Conservation (phyloP, 2,329 filamentous ascomycete species). For the Periconia macrospinosa region DNA sequence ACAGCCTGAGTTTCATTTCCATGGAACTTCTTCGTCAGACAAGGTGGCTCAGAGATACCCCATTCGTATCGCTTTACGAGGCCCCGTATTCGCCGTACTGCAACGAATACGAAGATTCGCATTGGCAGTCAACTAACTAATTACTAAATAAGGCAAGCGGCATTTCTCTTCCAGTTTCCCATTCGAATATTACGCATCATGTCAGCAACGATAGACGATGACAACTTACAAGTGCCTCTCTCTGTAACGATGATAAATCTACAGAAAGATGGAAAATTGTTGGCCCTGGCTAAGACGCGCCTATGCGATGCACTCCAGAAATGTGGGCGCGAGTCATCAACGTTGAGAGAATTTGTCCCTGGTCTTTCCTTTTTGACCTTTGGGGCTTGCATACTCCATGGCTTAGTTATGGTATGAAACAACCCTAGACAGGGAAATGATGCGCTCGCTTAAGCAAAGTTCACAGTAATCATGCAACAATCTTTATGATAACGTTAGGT, state of each 20-base stretch:
- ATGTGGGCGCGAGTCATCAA: not conserved
- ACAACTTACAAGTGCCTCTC: conserved; percentile 16
- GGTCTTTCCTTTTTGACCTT: not conserved
- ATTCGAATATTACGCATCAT: conserved; percentile 19
- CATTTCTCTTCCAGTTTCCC: conserved; percentile 3
- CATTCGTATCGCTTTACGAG: conserved; percentile 27
- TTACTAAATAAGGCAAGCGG: conserved; percentile 5
- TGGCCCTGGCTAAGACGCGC: no score
- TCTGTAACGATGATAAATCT: not conserved
- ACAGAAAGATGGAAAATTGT: not conserved
- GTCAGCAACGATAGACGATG: conserved; percentile 24
- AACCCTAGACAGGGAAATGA: not conserved
- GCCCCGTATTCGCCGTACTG: conserved; percentile 20
- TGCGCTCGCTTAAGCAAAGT: not conserved
- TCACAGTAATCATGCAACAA: not conserved
- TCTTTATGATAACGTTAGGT: not conserved
- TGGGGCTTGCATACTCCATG: not conserved
- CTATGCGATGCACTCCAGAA: not conserved
- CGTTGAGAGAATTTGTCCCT: not conserved
- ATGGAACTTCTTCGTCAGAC: conserved; percentile 26
- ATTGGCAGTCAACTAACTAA: conserved; percentile 4
- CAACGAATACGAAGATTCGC: not conserved
- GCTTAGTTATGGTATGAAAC: not conserved
- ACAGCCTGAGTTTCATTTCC: no score
- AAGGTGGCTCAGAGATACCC: conserved; percentile 27